These are phyloP conservation scores for Xylariaceae sp. DNA, from an alignment of 2,329 filamentous ascomycete genomes.

Conservation along the genomic window DNA sequence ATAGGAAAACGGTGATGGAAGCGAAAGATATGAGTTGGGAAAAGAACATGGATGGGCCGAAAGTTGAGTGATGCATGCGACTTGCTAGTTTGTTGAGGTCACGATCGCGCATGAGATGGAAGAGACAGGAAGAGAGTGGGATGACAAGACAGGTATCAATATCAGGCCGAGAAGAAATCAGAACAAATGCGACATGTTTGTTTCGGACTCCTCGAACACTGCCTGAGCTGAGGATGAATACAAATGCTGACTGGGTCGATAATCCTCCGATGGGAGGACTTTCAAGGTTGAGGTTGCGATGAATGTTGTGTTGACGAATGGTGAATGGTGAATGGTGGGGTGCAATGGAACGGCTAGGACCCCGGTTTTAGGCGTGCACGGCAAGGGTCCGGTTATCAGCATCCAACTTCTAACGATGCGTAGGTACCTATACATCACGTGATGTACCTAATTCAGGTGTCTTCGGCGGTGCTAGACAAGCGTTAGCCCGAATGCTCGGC, in stretches of 20 bases:
- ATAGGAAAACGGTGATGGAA: neutral
- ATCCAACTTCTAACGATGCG: too few relatives aligned
- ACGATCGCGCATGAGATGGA: neutral
- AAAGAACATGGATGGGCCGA: neutral
- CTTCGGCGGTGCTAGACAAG: too few relatives aligned
- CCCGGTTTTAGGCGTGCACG: neutral
- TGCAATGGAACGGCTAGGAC: neutral
- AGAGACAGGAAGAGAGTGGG: neutral
- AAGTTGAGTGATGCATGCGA: neutral
- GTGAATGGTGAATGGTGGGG: neutral
- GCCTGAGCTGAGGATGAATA: neutral
- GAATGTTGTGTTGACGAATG: neutral
- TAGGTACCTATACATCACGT: too few relatives aligned
- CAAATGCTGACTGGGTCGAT: neutral
- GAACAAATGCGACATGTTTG: neutral
- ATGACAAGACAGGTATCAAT: neutral
- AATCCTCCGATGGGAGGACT: neutral
- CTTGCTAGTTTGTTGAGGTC: neutral
- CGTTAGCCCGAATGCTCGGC: too few relatives aligned
- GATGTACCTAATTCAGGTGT: too few relatives aligned
- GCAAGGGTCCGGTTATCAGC: neutral
- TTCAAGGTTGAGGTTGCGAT: neutral
- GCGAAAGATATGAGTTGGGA: neutral
- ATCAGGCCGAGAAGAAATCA: neutral
- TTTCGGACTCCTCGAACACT: neutral